These are phyloP conservation scores for Ascomycota sp. DNA, from an alignment of 2,329 filamentous ascomycete species.

Conservation along the genomic window DNA sequence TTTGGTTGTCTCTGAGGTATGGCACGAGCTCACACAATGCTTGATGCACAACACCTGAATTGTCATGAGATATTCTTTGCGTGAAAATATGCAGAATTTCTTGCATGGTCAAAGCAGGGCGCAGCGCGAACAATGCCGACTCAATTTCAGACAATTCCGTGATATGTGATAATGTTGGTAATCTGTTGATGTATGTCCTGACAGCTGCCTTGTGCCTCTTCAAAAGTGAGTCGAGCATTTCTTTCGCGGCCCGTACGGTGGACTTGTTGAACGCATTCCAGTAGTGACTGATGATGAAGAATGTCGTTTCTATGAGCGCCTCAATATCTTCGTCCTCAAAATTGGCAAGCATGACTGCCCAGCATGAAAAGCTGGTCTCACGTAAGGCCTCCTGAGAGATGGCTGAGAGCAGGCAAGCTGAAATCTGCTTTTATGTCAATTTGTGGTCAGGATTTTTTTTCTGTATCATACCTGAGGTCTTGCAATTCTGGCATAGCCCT, in stretches of 20 bases:
- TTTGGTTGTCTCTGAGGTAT: constrained; percentile 55
- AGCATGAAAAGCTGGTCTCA: constrained; percentile 61
- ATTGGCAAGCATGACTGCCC: constrained; percentile 56
- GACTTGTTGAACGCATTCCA: constrained; percentile 48
- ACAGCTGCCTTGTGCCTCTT: constrained; percentile 40
- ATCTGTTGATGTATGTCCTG: constrained; percentile 44
- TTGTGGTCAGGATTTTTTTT: not conserved
- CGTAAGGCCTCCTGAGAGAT: constrained; percentile 57
- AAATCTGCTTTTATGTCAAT: constrained; percentile 36
- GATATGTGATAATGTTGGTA: constrained; percentile 61
- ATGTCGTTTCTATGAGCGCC: constrained; percentile 66
- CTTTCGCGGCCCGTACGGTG: constrained; percentile 37
- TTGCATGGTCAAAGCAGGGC: constrained; percentile 24
- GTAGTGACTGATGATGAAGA: constrained; percentile 67
- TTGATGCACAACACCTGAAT: constrained; percentile 65
- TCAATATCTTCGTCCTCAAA: constrained; percentile 64
- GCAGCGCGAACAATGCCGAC: constrained; percentile 40
- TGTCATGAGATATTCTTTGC: constrained; percentile 60
- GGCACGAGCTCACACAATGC: constrained; percentile 57
- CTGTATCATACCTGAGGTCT: constrained; percentile 51
- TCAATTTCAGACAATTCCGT: constrained; percentile 49
- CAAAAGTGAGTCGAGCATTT: constrained; percentile 45
- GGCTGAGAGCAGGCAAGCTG: constrained; percentile 76
- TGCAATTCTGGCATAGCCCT: constrained; percentile 52
- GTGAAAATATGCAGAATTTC: constrained; percentile 52